Evolutionary conservation across 306 rosid genomes (phyloP).

Genomic region (Herpetospermum pedunculosum): DNA sequence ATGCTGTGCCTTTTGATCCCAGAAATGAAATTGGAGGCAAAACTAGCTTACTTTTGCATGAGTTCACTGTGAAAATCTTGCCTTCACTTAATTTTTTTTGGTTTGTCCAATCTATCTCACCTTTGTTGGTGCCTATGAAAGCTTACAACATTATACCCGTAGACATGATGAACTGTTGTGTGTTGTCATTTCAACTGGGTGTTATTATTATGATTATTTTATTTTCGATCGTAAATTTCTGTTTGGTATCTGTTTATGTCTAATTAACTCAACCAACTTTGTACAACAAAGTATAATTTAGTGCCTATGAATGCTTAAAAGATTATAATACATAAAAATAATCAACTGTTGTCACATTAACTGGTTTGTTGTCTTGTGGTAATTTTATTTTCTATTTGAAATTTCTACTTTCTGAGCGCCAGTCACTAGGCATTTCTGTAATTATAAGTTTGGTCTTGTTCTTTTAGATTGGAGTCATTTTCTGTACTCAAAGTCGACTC

Average conservation of each 20-base stretch:
- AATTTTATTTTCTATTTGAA: background rate
- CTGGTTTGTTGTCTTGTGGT: background rate
- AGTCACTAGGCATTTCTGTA: no score
- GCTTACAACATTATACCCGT: background rate
- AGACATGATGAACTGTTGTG: background rate
- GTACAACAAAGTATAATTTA: background rate
- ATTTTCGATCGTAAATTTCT: conserved; percentile 18
- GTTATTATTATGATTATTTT: background rate
- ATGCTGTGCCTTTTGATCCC: background rate
- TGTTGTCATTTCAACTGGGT: background rate
- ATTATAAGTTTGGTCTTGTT: no score
- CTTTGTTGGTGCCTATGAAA: background rate
- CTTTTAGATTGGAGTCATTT: no score
- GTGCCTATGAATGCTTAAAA: background rate
- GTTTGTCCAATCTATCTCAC: background rate
- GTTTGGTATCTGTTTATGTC: background rate
- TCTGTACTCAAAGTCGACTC: no score
- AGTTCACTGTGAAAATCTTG: background rate
- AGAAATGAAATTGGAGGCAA: background rate
- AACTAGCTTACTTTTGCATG: background rate
- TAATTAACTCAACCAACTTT: background rate
- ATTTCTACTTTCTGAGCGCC: background rate
- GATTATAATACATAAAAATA: background rate
- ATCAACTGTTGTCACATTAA: background rate
- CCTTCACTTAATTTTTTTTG: background rate